Percentiles rank a stretch among this genome's conserved stretches.
Evolutionary conservation across 2,329 filamentous ascomycete genomes (phyloP).

Genomic region (Aspergillus sp.): DNA sequence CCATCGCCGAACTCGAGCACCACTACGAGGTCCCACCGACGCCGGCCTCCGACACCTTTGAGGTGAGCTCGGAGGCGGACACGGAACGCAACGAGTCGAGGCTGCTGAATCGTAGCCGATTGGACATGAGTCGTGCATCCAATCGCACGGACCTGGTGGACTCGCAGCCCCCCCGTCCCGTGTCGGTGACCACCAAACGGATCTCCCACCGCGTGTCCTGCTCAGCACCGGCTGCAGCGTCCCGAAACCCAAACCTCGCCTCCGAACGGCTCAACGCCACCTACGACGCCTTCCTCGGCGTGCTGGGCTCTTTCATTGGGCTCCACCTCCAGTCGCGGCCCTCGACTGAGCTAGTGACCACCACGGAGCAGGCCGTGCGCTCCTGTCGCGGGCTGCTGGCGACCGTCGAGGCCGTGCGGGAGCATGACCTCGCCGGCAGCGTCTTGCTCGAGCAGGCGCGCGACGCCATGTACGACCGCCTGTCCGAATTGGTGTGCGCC

Average conservation of each 20-base stretch:
- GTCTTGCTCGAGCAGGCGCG: slow-evolving; percentile 68
- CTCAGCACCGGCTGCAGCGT: slow-evolving; percentile 63
- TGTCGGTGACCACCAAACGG: slow-evolving; percentile 45
- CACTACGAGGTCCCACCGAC: slow-evolving; percentile 35
- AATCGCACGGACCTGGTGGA: slow-evolving; percentile 26
- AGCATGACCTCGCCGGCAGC: slow-evolving; percentile 69
- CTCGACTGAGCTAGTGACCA: slow-evolving; percentile 75
- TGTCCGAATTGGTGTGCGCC: slow-evolving; percentile 76
- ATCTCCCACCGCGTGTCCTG: slow-evolving; percentile 74
- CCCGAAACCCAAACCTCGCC: slow-evolving; percentile 69
- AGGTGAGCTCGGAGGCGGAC: slow-evolving; percentile 22
- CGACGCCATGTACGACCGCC: slow-evolving; percentile 73
- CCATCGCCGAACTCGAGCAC: slow-evolving; percentile 39
- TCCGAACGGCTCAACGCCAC: slow-evolving; percentile 77
- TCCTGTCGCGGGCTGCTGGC: slow-evolving; percentile 77
- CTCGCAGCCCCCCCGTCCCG: slow-evolving; percentile 25
- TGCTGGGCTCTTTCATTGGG: slow-evolving; percentile 90
- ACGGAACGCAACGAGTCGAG: slow-evolving; percentile 33
- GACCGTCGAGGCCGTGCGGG: slow-evolving; percentile 78
- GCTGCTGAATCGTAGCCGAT: slow-evolving; percentile 32
- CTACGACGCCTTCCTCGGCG: slow-evolving; percentile 86
- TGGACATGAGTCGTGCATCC: slow-evolving; percentile 27
- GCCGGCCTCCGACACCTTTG: slow-evolving; percentile 40
- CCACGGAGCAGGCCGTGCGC: slow-evolving; percentile 78
- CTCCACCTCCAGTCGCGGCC: slow-evolving; percentile 92